phyloP scores from a whole-genome alignment of 2,329 filamentous ascomycete genomes.

The Penicillium sp. region DNA sequence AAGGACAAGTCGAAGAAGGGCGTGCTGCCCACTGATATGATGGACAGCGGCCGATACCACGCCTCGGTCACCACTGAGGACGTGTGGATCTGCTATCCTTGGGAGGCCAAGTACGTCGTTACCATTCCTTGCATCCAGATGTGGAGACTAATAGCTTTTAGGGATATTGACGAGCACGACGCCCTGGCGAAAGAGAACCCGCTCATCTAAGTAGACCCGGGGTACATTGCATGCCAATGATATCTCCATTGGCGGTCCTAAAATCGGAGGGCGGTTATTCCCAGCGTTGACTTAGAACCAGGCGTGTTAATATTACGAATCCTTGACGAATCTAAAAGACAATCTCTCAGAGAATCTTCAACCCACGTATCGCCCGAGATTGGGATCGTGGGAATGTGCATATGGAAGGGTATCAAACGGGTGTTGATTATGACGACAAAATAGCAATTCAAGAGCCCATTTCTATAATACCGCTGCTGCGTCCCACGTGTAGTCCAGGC shows the following conservation, averaged over 20 bases:
- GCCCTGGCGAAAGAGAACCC: conserved; percentile 51
- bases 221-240: conserved; percentile 14
- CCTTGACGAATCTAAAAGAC: conserved; percentile 23
- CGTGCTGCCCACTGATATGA: conserved; percentile 68
- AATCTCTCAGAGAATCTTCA: too few species aligned
- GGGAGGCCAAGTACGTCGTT: conserved; percentile 69
- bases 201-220: conserved; percentile 21
- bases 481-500: conserved; percentile 1
- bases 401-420: conserved; percentile 17
- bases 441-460: conserved; percentile 10
- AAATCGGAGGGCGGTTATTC: conserved; percentile 17
- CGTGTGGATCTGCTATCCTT: conserved; percentile 98
- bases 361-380: too few species aligned
- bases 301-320: conserved; percentile 21
- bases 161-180: conserved; percentile 90
- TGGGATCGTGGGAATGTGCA: too few species aligned
- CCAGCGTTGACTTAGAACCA: conserved; percentile 10
- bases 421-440: conserved; percentile 14
- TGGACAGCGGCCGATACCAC: conserved; percentile 65
- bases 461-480: conserved; percentile 10
- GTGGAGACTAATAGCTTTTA: conserved; percentile 29
- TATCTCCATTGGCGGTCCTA: conserved; percentile 7
- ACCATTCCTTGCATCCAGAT: neutral
- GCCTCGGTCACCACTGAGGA: conserved; percentile 86
- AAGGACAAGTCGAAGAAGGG: conserved; percentile 98